These are phyloP conservation scores for Neophaeococcomyces mojaviensis DNA, from an alignment of 2,329 filamentous ascomycete genomes.

Conservation along the genomic window DNA sequence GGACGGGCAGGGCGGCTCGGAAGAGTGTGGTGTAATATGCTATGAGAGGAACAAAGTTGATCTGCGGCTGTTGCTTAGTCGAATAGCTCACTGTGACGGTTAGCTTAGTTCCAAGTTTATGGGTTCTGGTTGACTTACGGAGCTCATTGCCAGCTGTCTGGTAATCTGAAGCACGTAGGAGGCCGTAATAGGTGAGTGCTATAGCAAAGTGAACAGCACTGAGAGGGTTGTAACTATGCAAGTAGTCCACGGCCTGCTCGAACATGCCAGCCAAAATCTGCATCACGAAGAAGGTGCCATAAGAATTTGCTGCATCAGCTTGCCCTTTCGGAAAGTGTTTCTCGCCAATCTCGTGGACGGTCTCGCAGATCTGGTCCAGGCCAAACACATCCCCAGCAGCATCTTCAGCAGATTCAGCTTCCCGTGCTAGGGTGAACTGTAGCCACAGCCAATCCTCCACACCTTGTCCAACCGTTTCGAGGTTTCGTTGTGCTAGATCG, in stretches of 20 bases:
- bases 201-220: slow-evolving; percentile 94
- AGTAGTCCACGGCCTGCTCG: slow-evolving; percentile 82
- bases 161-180: slow-evolving; percentile 80
- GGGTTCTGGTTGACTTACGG: slow-evolving; percentile 33
- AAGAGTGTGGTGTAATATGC: slow-evolving; percentile 96
- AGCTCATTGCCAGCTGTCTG: slow-evolving; percentile 64
- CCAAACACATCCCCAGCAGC: slow-evolving; percentile 56
- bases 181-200: slow-evolving; percentile 78
- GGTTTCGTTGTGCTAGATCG: slow-evolving; percentile 49
- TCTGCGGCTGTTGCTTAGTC: slow-evolving; percentile 56
- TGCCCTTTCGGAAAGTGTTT: slow-evolving; percentile 80
- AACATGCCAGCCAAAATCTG: slow-evolving; percentile 88
- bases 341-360: slow-evolving; percentile 79
- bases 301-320: slow-evolving; percentile 69
- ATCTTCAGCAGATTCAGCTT: slow-evolving; percentile 55
- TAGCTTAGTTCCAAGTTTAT: slow-evolving; percentile 13
- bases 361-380: slow-evolving; percentile 63
- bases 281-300: slow-evolving; percentile 88
- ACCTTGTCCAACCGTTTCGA: slow-evolving; percentile 51
- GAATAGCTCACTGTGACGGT: slow-evolving; percentile 44
- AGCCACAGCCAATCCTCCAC: slow-evolving; percentile 63
- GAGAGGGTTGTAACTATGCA: slow-evolving; percentile 85
- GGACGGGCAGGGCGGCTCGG: slow-evolving; percentile 78
- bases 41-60: slow-evolving; percentile 90
- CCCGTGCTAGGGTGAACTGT: slow-evolving; percentile 56